phyloP scores from a whole-genome alignment of 1,284 basidiomycete species.

The Rhizoctonia solani region DNA sequence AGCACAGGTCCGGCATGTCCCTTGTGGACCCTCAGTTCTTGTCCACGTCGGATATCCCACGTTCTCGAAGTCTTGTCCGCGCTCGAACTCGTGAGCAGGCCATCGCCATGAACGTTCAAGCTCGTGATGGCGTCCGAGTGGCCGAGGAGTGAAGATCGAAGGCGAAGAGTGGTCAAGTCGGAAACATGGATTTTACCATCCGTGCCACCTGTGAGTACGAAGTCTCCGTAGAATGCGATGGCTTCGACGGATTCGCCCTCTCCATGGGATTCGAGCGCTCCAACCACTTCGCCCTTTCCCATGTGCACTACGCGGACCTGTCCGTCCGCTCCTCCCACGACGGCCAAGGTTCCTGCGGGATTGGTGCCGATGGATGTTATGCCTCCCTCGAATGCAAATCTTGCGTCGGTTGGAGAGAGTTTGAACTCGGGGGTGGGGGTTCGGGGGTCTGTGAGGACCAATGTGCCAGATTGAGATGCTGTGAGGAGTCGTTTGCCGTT shows the following conservation, averaged over 20 bases:
- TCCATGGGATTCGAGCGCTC: constrained; percentile 79
- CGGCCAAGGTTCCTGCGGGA: constrained; percentile 80
- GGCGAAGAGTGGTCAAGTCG: constrained; percentile 85
- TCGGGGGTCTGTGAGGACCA: constrained; percentile 93
- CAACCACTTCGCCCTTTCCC: constrained; percentile 82
- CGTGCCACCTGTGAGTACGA: constrained; percentile 81
- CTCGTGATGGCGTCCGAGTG: constrained; percentile 84
- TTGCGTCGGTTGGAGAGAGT: constrained; percentile 71
- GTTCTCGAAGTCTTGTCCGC: constrained; percentile 86
- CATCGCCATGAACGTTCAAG: constrained; percentile 69
- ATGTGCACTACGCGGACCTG: constrained; percentile 84
- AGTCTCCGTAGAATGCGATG: constrained; percentile 62
- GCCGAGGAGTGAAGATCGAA: constrained; percentile 62
- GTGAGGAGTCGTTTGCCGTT: constrained; percentile 91
- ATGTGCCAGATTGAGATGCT: constrained; percentile 78
- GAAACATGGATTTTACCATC: constrained; percentile 94
- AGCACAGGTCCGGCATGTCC: constrained; percentile 86
- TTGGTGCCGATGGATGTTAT: constrained; percentile 89
- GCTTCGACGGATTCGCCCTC: constrained; percentile 92
- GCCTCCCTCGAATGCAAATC: constrained; percentile 73
- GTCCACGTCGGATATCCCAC: constrained; percentile 90
- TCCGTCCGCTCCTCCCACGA: constrained; percentile 85
- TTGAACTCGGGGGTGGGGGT: constrained; percentile 79
- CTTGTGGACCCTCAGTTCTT: constrained; percentile 75
- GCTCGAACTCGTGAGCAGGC: constrained; percentile 80